Evolutionary conservation across 148 eudicot genomes (phyloP).

Genomic region (Mesembryanthemum crystallinum): DNA sequence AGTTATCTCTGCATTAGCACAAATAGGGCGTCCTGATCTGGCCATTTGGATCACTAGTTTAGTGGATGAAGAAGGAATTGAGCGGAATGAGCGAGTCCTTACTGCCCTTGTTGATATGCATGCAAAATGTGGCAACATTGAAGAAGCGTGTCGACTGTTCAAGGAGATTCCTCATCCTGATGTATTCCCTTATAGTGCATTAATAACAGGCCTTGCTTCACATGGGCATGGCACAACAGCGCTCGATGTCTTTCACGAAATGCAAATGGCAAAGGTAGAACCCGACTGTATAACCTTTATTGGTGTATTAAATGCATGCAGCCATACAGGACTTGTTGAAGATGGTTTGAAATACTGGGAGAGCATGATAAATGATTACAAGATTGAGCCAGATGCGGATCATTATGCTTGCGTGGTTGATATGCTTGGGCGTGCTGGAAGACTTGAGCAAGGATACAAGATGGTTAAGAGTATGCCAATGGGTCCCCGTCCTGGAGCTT

Average conservation of each 20-base stretch:
- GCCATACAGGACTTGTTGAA: conserved; percentile 43
- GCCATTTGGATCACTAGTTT: conserved; percentile 34
- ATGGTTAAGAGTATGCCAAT: conserved; percentile 35
- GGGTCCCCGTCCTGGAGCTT: conserved; percentile 38
- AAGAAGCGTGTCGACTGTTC: conserved; percentile 37
- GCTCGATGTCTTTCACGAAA: conserved; percentile 31
- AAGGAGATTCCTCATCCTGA: conserved; percentile 34
- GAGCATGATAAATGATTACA: conserved; percentile 38
- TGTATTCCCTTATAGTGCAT: conserved; percentile 42
- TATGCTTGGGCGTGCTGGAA: conserved; percentile 55
- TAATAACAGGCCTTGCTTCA: conserved; percentile 49
- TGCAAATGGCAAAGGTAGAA: conserved; percentile 28
- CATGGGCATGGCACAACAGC: conserved; percentile 42
- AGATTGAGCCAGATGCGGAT: conserved; percentile 42
- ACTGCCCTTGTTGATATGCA: conserved; percentile 44
- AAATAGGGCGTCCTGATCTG: conserved; percentile 36
- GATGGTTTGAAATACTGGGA: conserved; percentile 44
- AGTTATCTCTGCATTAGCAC: conserved; percentile 38
- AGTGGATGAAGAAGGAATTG: conserved; percentile 22
- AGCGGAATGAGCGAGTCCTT: conserved; percentile 36
- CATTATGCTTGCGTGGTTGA: conserved; percentile 48
- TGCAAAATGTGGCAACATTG: conserved; percentile 47
- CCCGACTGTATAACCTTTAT: conserved; percentile 46
- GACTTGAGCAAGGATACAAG: conserved; percentile 37
- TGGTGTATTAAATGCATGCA: conserved; percentile 43